A percentile compares a stretch with the other conserved stretches of the same genome.
Conservation (phyloP, 192 early-diverging fungal species). For the Glomus cerebriforme region DNA sequence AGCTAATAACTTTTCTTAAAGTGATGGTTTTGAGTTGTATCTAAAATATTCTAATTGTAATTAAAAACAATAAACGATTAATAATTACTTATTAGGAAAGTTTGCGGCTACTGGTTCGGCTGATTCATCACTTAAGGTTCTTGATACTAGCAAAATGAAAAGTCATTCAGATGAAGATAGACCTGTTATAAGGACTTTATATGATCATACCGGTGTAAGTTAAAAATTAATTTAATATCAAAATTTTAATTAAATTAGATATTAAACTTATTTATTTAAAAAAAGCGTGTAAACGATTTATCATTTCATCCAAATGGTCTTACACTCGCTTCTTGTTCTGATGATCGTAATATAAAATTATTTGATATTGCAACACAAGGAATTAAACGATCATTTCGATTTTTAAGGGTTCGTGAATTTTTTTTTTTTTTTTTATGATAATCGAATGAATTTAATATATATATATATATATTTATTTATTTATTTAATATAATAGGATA, state of each 20-base stretch:
- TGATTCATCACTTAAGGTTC: constrained; percentile 88
- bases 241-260: no score
- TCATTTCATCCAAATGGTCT: constrained; percentile 92
- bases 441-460: no score
- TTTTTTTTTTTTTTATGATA: no score
- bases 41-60: no score
- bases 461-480: no score
- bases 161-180: constrained; percentile 73
- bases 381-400: constrained; percentile 82
- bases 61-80: no score
- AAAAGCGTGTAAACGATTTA: constrained; percentile 73
- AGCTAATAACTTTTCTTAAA: no score
- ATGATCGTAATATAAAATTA: constrained; percentile 84
- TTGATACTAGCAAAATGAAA: constrained; percentile 84
- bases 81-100: constrained; percentile 45
- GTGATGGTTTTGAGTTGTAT: no score
- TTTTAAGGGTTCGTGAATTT: constrained; percentile 57
- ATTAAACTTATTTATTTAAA: not conserved
- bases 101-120: constrained; percentile 88
- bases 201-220: constrained; percentile 75
- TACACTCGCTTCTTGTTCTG: constrained; percentile 84
- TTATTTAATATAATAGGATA: constrained; percentile 59
- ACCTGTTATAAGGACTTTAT: constrained; percentile 87
- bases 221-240: not conserved
- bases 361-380: constrained; percentile 85